phyloP scores from a whole-genome alignment of 495 filamentous ascomycete species.

The Aspergillus sparsus region DNA sequence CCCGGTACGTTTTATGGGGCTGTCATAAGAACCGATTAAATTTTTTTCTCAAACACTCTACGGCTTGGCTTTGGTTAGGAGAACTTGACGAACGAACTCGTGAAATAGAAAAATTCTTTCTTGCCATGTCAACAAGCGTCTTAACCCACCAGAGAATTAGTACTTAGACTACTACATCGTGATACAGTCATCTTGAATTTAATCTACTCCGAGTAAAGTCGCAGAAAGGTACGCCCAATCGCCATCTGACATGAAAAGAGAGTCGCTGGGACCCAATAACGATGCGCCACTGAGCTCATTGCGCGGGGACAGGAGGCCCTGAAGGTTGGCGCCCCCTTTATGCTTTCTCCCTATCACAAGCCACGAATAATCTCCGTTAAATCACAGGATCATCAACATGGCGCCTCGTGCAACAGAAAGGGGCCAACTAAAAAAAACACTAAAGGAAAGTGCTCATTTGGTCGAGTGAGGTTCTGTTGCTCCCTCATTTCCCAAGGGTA shows the following conservation, averaged over 20 bases:
- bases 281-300: slow-evolving; percentile 14
- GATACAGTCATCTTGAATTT: no score
- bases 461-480: not conserved
- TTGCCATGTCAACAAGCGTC: not conserved
- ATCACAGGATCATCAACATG: slow-evolving; percentile 18
- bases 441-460: not conserved
- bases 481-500: slow-evolving; percentile 16
- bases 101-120: slow-evolving; percentile 1
- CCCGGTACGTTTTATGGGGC: not conserved
- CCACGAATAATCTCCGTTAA: slow-evolving; percentile 11
- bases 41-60: not conserved
- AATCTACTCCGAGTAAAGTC: no score
- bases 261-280: slow-evolving; percentile 8
- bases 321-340: not conserved
- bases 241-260: slow-evolving; percentile 1
- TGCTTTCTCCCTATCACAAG: slow-evolving; percentile 16
- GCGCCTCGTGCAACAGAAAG: slow-evolving; percentile 13
- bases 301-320: not conserved
- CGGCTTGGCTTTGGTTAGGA: slow-evolving; percentile 8
- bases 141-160: no score
- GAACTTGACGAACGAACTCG: slow-evolving; percentile 2
- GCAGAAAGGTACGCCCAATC: not conserved
- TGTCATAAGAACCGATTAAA: not conserved
- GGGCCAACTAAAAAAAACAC: slow-evolving; percentile 1
- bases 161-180: no score